Base-by-base conservation (phyloP, 2,329 filamentous ascomycete species). In the Pseudogymnoascus sp. region DNA sequence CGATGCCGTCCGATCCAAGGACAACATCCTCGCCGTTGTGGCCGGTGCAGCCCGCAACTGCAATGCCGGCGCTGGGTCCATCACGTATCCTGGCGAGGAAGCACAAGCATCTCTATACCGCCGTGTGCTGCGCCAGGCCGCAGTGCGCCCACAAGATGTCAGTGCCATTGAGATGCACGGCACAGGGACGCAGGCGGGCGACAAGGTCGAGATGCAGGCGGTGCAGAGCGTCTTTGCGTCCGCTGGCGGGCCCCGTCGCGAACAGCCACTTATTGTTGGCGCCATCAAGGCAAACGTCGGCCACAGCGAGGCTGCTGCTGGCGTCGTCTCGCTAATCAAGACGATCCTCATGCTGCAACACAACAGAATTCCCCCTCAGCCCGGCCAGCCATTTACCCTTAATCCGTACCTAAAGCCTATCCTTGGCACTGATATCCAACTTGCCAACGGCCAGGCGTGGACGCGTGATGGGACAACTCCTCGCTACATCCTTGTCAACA, bases 151-250 rank as follows among this genome's bases (percentile, higher is more conserved):
- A 1, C 81, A 86, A 59, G 88, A 92, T 65, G 82, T 95, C 61
- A 85, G 85, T 74, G 93, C 92, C 71, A 86, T 95, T 8, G 91
- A 95, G 75, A 91, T 93, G 86, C 90, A 96, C 73, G 90, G 89
- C 16, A 95, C 90, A 2, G 91, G 90, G 40, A 96, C 90, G 0
- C 89, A 93, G 72, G 90, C 88, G 38, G 91, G 89, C 66, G 91
- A 95, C 70, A 85, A 84, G 7, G 88, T 85, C 3, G 91, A 96
- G 72, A 91, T 93, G 87, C 79, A 84, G 0, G 90, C 88, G 0
- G 88, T 93, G 60, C 84, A 85, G 53, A 81, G 82, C 46, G 78
- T 81, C 10, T 87, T 87, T 67, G 83, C 82, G 53, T 82, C 82
- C 19, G 22, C 33, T 28, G n/a, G 14, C 10, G 16, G 56, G 7